Percentiles rank a stretch among this genome's conserved stretches.
Conservation (phyloP, 495 filamentous ascomycete genomes). For the Aspergillus asperescens region DNA sequence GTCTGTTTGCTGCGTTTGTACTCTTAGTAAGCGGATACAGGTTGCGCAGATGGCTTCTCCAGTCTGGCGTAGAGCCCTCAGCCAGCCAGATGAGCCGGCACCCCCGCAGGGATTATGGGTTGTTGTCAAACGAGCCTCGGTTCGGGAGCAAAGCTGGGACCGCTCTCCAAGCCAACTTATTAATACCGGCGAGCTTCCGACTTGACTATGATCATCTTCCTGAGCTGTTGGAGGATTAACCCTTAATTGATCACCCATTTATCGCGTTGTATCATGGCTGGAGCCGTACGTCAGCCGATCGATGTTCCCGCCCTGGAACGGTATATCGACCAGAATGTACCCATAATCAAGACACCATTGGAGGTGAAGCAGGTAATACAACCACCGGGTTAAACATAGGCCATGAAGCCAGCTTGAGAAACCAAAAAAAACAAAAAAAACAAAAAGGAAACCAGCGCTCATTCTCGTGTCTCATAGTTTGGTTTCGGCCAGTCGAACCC, state of each 20-base stretch:
- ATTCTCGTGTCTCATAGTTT: conserved; percentile 53
- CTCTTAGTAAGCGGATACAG: conserved; percentile 1
- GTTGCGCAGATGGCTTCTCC: not conserved
- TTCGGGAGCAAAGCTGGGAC: conserved; percentile 14
- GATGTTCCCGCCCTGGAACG: conserved; percentile 68
- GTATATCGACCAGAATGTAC: conserved; percentile 70
- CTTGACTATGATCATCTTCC: conserved; percentile 39
- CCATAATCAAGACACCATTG: conserved; percentile 72
- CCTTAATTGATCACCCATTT: not conserved
- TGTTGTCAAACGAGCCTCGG: conserved; percentile 24
- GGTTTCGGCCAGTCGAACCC: conserved; percentile 97
- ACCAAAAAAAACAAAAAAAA: too few relatives aligned
- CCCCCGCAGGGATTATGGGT: conserved; percentile 16
- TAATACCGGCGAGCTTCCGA: conserved; percentile 5
- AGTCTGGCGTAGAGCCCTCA: not conserved
- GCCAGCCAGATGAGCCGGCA: conserved; percentile 1
- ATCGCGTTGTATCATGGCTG: conserved; percentile 62
- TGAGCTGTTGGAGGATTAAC: conserved; percentile 46
- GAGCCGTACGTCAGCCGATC: conserved; percentile 81
- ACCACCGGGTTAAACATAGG: not conserved
- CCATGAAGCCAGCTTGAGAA: not conserved
- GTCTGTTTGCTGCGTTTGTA: conserved; percentile 16
- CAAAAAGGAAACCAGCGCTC: not conserved
- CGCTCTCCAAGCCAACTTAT: conserved; percentile 1
- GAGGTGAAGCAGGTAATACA: conserved; percentile 74